These are phyloP conservation scores for Penicillium tannophilum DNA, from an alignment of 495 filamentous ascomycete species.

Conservation along the genomic window DNA sequence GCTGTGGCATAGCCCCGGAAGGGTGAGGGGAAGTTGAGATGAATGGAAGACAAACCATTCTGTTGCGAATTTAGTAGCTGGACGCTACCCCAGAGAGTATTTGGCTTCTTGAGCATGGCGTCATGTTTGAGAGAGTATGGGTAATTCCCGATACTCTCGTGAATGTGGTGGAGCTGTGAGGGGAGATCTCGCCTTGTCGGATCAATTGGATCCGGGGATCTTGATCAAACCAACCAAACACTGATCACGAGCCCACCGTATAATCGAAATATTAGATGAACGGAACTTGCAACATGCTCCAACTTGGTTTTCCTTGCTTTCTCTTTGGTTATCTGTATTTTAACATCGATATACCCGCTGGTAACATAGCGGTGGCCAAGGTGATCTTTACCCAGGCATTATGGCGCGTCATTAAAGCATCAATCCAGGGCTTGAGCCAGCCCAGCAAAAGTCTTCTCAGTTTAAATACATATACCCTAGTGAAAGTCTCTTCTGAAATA, in stretches of 20 bases:
- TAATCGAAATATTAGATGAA: background rate
- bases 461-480: too few species aligned
- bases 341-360: too few species aligned
- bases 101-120: constrained; percentile 43
- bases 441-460: too few species aligned
- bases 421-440: too few species aligned
- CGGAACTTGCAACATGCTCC: background rate
- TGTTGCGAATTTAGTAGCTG: constrained; percentile 32
- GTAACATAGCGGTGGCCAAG: too few species aligned
- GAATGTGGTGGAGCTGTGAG: background rate
- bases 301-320: too few species aligned
- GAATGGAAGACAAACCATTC: constrained; percentile 22
- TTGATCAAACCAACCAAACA: background rate
- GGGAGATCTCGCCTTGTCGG: background rate
- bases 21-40: constrained; percentile 1
- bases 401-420: too few species aligned
- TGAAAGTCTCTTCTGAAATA: too few species aligned
- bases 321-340: too few species aligned
- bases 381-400: too few species aligned
- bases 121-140: constrained; percentile 36
- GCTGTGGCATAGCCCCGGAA: constrained; percentile 37
- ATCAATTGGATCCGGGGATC: background rate
- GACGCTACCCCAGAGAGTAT: constrained; percentile 27
- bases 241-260: background rate
- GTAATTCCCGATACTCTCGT: constrained; percentile 19